Conservation (phyloP, 306 rosid genomes). For the Dalbergia cultrata region DNA sequence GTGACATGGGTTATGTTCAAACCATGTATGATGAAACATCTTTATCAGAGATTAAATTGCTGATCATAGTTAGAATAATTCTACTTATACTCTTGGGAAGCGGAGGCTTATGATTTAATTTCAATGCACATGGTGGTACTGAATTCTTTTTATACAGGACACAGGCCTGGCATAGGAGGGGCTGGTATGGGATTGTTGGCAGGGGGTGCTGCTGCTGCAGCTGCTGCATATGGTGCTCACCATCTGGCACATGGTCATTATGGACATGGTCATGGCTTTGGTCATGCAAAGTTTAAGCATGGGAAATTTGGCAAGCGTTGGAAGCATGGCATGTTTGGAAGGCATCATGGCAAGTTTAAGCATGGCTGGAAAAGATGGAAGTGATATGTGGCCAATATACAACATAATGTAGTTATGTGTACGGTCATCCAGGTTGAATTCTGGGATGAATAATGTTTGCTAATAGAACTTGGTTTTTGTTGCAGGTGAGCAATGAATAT, state of each 20-base stretch:
- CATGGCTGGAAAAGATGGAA: slow-evolving; percentile 62
- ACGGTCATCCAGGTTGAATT: not conserved
- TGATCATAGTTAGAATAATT: slow-evolving; percentile 6
- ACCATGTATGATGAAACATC: slow-evolving; percentile 7
- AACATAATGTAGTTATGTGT: slow-evolving; percentile 16
- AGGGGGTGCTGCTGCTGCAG: slow-evolving; percentile 61
- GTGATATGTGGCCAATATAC: slow-evolving; percentile 42
- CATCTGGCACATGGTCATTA: slow-evolving; percentile 66
- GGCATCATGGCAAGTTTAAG: slow-evolving; percentile 60
- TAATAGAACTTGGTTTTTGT: slow-evolving; percentile 22
- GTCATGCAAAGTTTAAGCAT: slow-evolving; percentile 78
- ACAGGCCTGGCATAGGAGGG: slow-evolving; percentile 51
- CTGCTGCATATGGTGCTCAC: slow-evolving; percentile 59
- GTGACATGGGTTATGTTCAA: not conserved
- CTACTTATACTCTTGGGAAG: not conserved
- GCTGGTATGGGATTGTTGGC: slow-evolving; percentile 42
- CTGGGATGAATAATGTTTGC: slow-evolving; percentile 39
- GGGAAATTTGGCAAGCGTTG: slow-evolving; percentile 81
- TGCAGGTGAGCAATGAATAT: slow-evolving; percentile 20
- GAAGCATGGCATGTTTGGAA: slow-evolving; percentile 63
- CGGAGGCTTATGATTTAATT: not conserved
- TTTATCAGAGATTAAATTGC: not conserved
- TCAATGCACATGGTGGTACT: not conserved
- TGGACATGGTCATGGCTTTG: slow-evolving; percentile 49
- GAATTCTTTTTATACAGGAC: slow-evolving; percentile 41